Percentiles rank a stretch among this genome's conserved stretches.
These are phyloP conservation scores for Coemansia sp. DNA, from an alignment of 192 early-diverging fungal species.

Conservation along the genomic window DNA sequence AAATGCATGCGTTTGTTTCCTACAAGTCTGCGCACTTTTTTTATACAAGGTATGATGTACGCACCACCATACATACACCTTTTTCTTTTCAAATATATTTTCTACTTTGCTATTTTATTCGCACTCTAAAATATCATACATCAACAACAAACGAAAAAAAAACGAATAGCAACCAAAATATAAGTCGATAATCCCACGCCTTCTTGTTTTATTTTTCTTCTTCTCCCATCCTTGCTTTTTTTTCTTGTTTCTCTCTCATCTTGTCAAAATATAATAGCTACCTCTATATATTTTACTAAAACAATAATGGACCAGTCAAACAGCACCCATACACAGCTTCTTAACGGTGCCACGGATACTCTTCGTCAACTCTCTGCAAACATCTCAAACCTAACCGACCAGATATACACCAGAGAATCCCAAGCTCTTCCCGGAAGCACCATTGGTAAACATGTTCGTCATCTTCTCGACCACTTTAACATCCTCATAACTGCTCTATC, in stretches of 20 bases:
- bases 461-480: conserved; percentile 50
- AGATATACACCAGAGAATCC: conserved; percentile 26
- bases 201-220: background rate
- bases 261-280: too few relatives aligned
- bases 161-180: background rate
- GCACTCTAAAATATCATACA: background rate
- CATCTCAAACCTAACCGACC: conserved; percentile 13
- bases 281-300: too few relatives aligned
- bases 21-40: too few relatives aligned
- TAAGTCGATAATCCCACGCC: background rate
- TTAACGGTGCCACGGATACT: conserved; percentile 12
- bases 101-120: background rate
- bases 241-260: too few relatives aligned
- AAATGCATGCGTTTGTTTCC: too few relatives aligned
- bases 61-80: too few relatives aligned
- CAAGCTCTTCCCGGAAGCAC: conserved; percentile 46
- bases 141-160: background rate
- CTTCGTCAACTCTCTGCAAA: conserved; percentile 12
- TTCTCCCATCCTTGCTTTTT: too few relatives aligned
- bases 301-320: background rate
- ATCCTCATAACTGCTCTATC: conserved; percentile 20
- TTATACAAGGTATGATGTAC: too few relatives aligned
- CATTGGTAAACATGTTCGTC: conserved; percentile 57
- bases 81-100: too few relatives aligned
- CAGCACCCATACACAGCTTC: conserved; percentile 8